Base-by-base conservation (phyloP, 2,329 filamentous ascomycete species). In the Pyricularia grisea region DNA sequence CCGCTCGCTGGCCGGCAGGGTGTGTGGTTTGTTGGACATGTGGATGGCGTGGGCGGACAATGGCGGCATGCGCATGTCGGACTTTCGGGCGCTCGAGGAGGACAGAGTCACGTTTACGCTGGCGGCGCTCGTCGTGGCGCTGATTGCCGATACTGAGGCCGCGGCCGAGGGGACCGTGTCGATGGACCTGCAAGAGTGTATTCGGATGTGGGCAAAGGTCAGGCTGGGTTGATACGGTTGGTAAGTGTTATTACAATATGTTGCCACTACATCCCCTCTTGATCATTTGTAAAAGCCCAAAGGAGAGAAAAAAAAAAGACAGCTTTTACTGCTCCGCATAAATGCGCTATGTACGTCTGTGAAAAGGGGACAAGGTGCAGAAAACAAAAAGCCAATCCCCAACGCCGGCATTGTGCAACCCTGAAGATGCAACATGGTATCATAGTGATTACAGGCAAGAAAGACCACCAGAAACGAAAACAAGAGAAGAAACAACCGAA, bases 41-140 rank as follows among this genome's bases (percentile, higher is more conserved):
- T 87, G 85, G 85, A 84, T 82, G 74, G 77, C 78, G 1, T 87
- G 85, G 83, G 81, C 83, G 1, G 84, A 87, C 33, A 82, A 83
- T 69, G 84, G 84, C 9, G 85, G 85, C 9, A 85, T 87, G 82
- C 78, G 81, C 30, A 80, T 75, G 70, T 75, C 79, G 3, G 84
- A 87, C 69, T 77, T 81, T 61, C 68, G 76, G 1, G 71, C 75
- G 1, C 70, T 85, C 65, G 75, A 77, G 61, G 77, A 80, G 9
- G 76, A 79, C 14, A 76, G 76, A 72, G 73, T 76, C n/a, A 72
- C 72, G 5, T 86, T 87, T 76, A 81, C 82, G 1, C 78, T 82
- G 69, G 83, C 83, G 1, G 80, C 80, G 23, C 72, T 87, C 30
- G 70, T 87, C 11, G 75, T 86, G 17, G 80, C 82, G 5, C 70